These are phyloP conservation scores for Talaromyces stipitatus DNA, from an alignment of 495 filamentous ascomycete genomes.

Conservation along the genomic window DNA sequence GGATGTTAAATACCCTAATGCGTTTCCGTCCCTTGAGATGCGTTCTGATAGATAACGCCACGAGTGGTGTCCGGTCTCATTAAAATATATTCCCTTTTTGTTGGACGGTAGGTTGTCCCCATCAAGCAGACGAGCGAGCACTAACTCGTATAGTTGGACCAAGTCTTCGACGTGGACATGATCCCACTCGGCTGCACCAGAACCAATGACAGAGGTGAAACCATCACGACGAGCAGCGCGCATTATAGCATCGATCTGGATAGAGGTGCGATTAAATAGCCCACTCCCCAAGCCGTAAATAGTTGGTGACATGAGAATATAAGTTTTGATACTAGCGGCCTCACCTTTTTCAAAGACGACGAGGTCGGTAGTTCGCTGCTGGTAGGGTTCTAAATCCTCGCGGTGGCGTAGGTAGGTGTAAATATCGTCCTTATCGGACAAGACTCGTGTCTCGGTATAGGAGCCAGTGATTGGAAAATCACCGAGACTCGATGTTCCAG, in stretches of 20 bases:
- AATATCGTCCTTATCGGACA: conserved; percentile 37
- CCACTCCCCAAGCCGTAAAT: conserved; percentile 43
- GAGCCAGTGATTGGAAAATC: conserved; percentile 31
- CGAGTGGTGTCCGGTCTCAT: conserved; percentile 32
- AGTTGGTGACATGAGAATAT: conserved; percentile 39
- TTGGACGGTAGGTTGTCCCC: conserved; percentile 26
- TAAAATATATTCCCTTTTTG: conserved; percentile 37
- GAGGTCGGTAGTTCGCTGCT: conserved; percentile 40
- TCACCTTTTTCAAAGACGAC: conserved; percentile 32
- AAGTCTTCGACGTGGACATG: conserved; percentile 42
- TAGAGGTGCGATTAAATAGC: conserved; percentile 28
- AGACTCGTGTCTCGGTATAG: conserved; percentile 22
- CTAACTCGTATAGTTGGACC: conserved; percentile 26
- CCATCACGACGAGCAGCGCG: conserved; percentile 19
- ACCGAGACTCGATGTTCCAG: conserved; percentile 41
- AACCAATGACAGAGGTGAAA: conserved; percentile 21
- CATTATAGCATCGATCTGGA: conserved; percentile 29
- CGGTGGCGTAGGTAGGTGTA: conserved; percentile 29
- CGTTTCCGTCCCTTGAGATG: too few species aligned
- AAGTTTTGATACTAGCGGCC: conserved; percentile 30
- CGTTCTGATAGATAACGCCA: too few species aligned
- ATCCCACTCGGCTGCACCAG: conserved; percentile 37
- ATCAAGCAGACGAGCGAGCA: conserved; percentile 11
- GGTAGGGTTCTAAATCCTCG: conserved; percentile 24
- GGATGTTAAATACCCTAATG: too few species aligned